Base-by-base conservation (phyloP, 225 moss, liverwort and hornwort genomes). In the Bryoerythrophyllum caledonicum region DNA sequence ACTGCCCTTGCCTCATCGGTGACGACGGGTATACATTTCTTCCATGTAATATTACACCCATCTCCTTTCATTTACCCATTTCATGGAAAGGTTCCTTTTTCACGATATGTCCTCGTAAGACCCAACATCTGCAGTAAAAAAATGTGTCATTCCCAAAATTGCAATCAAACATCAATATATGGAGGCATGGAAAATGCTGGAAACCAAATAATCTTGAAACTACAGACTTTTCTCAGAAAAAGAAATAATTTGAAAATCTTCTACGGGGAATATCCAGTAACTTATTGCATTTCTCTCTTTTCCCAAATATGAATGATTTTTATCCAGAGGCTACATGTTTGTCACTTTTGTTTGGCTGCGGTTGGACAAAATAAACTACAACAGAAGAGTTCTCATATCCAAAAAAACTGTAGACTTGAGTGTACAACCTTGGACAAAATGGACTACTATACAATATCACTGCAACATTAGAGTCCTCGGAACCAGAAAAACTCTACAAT, bases 111-210 rank as follows among this genome's bases (percentile, higher is more conserved):
- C n/a, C n/a, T n/a, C n/a, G n/a, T 1, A 23, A 12, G 15, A 35
- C 35, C 14, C 15, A 53, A 23, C 21, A 34, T 21, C 14, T 69
- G 35, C 7, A 8, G 10, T 6, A 6, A 25, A 6, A 19, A 57
- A 56, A 41, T 57, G 71, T 7, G 0, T 11, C 16, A 17, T 17
- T 10, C 3, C 11, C 10, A 70, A 26, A 26, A 66, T 8, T 20
- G 27, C 41, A 72, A 46, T 72, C 30, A 59, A 44, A 41, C 41
- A 13, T 46, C 72, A 46, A 60, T 60, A 28, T 28, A 46, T 60
- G 28, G 8, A 60, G 8, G 28, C 30, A 44, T 59, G 44, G 28
- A 60, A 57, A 60, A 59, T 60, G 44, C 14, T 72, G 60, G 28
- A 30, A 21, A 13, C 2, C n/a, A 60, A 72, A 60, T 28, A 44